These are phyloP conservation scores for Rauvolfia tetraphylla DNA, from an alignment of 257 asterid genomes.

Conservation along the genomic window DNA sequence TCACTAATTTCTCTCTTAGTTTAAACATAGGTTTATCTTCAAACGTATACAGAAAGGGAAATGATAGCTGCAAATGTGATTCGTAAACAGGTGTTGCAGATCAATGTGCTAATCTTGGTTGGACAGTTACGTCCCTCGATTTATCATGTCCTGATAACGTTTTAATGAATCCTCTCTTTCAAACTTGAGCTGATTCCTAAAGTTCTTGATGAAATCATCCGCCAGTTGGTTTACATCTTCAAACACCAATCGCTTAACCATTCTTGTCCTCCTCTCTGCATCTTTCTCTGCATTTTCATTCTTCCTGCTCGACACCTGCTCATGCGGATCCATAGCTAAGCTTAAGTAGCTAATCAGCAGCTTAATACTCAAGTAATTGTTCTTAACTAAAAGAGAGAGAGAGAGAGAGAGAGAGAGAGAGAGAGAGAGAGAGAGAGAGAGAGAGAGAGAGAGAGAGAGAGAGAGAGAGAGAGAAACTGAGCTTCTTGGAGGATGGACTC, in stretches of 20 bases:
- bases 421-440: background rate
- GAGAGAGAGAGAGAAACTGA: too few species aligned
- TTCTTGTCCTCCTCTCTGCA: conserved; percentile 15
- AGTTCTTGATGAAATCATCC: conserved; percentile 46
- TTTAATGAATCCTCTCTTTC: conserved; percentile 42
- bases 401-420: background rate
- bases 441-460: too few species aligned
- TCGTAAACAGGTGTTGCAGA: too few species aligned
- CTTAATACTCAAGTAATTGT: background rate
- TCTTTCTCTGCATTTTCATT: background rate
- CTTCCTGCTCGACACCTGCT: conserved; percentile 11
- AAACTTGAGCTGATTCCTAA: conserved; percentile 42
- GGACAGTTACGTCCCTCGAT: conserved; percentile 7
- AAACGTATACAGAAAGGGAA: too few species aligned
- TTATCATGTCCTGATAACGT: conserved; percentile 26
- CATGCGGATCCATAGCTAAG: conserved; percentile 25
- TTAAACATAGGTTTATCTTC: too few species aligned
- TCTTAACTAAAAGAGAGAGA: background rate
- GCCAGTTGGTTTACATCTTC: conserved; percentile 47
- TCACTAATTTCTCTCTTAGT: too few species aligned
- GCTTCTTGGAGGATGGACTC: background rate
- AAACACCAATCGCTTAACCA: conserved; percentile 5
- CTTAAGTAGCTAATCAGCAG: background rate
- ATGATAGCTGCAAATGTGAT: too few species aligned
- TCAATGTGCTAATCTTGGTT: too few species aligned